phyloP scores from a whole-genome alignment of 345 rosid genomes.

The Citrus medica region DNA sequence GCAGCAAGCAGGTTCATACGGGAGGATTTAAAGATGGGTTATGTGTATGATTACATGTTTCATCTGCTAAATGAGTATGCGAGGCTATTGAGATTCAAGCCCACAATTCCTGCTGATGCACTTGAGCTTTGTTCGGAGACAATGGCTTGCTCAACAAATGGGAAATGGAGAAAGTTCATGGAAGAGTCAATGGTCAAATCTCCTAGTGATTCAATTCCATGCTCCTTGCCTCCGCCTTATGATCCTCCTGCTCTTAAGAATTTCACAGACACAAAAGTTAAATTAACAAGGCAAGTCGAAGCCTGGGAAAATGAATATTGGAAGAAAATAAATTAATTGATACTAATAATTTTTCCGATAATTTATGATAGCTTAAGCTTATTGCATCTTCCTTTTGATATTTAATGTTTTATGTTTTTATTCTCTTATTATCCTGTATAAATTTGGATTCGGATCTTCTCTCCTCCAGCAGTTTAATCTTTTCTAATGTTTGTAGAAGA shows the following conservation, averaged over 20 bases:
- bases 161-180: slow-evolving; percentile 47
- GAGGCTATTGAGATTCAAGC: slow-evolving; percentile 62
- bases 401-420: not conserved
- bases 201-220: slow-evolving; percentile 48
- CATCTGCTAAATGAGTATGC: slow-evolving; percentile 63
- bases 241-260: slow-evolving; percentile 30
- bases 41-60: slow-evolving; percentile 72
- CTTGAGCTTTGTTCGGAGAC: slow-evolving; percentile 49
- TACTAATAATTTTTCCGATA: not conserved
- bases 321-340: not conserved
- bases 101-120: slow-evolving; percentile 43
- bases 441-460: no score
- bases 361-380: not conserved
- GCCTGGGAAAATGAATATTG: slow-evolving; percentile 48
- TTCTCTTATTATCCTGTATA: no score
- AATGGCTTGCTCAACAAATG: slow-evolving; percentile 38
- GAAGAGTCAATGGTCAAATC: slow-evolving; percentile 51
- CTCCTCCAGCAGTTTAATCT: no score
- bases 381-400: not conserved
- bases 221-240: slow-evolving; percentile 49
- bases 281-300: slow-evolving; percentile 44
- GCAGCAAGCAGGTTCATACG: slow-evolving; percentile 48
- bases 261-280: slow-evolving; percentile 33
- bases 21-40: slow-evolving; percentile 54
- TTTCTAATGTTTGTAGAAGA: no score